Evolutionary conservation across 345 rosid species (phyloP).

Genomic region (Capsella bursapastoris): DNA sequence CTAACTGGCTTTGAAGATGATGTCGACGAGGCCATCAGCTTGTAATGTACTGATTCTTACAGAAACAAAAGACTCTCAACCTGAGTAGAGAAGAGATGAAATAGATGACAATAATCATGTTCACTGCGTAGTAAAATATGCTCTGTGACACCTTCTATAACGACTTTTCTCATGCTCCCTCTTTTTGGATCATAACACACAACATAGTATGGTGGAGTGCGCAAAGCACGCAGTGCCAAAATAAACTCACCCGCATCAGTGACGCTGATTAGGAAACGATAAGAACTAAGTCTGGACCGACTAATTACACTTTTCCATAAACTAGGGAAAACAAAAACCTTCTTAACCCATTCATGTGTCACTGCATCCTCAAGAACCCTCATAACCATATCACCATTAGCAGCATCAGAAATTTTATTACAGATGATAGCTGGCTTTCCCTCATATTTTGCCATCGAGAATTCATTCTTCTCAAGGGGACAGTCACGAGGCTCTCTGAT

Average conservation of each 20-base stretch:
- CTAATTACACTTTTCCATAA: background rate
- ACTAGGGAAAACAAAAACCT: background rate
- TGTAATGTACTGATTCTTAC: background rate
- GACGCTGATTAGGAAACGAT: background rate
- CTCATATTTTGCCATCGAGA: background rate
- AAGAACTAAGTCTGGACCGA: background rate
- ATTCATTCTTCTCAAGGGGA: too few species aligned
- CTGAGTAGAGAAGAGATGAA: slow-evolving; percentile 5
- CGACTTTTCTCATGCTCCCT: background rate
- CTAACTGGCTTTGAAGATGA: too few species aligned
- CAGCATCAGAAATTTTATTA: background rate
- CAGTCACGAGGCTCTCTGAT: background rate
- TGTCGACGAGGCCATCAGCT: too few species aligned
- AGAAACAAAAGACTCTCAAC: slow-evolving; percentile 6
- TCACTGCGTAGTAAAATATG: too few species aligned
- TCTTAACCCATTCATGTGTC: slow-evolving; percentile 11
- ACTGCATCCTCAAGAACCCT: slow-evolving; percentile 12
- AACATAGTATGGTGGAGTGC: background rate
- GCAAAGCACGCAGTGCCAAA: background rate
- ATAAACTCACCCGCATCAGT: slow-evolving; percentile 1
- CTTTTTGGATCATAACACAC: background rate
- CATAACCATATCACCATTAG: background rate
- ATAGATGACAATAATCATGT: background rate
- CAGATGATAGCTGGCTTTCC: background rate
- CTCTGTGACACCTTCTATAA: background rate